Base-by-base conservation (phyloP, 495 filamentous ascomycete species). In the Trichoderma erinaceum region DNA sequence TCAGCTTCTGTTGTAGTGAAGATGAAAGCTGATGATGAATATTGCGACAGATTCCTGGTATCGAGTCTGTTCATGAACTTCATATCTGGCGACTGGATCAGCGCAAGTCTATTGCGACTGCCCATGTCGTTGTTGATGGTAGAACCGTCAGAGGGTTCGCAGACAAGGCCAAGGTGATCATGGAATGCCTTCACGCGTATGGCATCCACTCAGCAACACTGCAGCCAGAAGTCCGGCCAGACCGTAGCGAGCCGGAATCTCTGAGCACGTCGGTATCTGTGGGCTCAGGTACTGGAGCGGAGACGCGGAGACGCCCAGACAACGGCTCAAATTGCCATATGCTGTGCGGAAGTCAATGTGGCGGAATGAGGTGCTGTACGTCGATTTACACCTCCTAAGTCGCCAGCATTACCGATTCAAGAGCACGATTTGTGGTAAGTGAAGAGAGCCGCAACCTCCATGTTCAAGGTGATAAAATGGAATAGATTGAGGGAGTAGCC, bases 71-170 rank as follows among this genome's bases (percentile, higher is more conserved):
- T 50, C 94, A 97, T 76, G 92, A 98, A 72, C 80, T 97, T 21
- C 94, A 98, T 73, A 90, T 97, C 65, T 98, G 94, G 94, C 90
- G 93, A 66, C 84, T 98, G 27, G 91, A 88, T 68, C 91, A 97
- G 75, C 87, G 89, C n/a, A 97, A 97, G 76, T 80, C 91, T 65
- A 87, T 98, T 21, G 93, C 93, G 5, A 90, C 89, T 0, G 86
- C 94, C 1, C 94, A 98, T 74, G 86, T 98, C 21, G 86, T 95
- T 65, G 88, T 97, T 18, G 88, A 87, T 43, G 80, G 82, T 63
- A 75, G 77, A 58, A 73, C 80, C 29, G 73, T 85, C 68, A 82
- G 84, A 66, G 79, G 87, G 27, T 97, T 97, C 76, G 95, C 95
- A 90, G 78, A 81, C 29, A 87, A 91, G 52, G 93, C 92, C 2